Evolutionary conservation across 495 filamentous ascomycete genomes (phyloP).

Genomic region (Neurospora pannonica): DNA sequence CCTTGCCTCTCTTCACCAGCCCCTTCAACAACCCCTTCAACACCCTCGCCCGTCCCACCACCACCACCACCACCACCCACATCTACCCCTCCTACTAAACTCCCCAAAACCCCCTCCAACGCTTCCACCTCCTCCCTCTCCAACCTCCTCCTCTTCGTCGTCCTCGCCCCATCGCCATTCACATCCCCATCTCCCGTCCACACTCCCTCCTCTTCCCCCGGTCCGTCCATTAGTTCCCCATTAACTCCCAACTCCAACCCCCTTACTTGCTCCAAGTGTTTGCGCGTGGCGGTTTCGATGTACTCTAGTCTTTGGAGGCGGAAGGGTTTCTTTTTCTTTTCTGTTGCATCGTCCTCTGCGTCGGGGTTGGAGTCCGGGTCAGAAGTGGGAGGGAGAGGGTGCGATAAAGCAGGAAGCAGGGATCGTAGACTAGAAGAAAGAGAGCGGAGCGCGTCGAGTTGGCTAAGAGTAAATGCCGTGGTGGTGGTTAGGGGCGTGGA

Average conservation of each 20-base stretch:
- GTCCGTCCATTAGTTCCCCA: slow-evolving; percentile 45
- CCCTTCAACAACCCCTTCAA: too few species aligned
- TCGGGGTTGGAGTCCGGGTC: background rate
- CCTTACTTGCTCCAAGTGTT: slow-evolving; percentile 44
- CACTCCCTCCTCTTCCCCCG: slow-evolving; percentile 34
- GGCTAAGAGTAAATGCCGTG: slow-evolving; percentile 68
- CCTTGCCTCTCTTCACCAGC: background rate
- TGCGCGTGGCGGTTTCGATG: slow-evolving; percentile 58
- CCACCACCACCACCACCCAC: background rate
- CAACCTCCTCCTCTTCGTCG: slow-evolving; percentile 24
- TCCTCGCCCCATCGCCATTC: slow-evolving; percentile 29
- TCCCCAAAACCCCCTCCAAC: slow-evolving; percentile 36
- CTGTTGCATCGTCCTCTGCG: slow-evolving; percentile 12
- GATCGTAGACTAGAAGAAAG: slow-evolving; percentile 55
- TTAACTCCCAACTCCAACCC: slow-evolving; percentile 46
- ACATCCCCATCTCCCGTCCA: slow-evolving; percentile 44
- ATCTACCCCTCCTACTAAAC: slow-evolving; percentile 25
- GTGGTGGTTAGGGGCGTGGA: slow-evolving; percentile 57
- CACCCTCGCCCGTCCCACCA: too few species aligned
- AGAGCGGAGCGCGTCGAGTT: slow-evolving; percentile 66
- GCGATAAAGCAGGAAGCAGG: slow-evolving; percentile 44
- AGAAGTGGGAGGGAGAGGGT: slow-evolving; percentile 17
- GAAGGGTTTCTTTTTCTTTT: slow-evolving; percentile 31
- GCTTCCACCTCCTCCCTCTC: slow-evolving; percentile 42
- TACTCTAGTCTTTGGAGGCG: slow-evolving; percentile 58